A percentile compares a stretch with the other conserved stretches of the same genome.
These are phyloP conservation scores for Beauveria sp. DNA, from an alignment of 2,329 filamentous ascomycete genomes.

Conservation along the genomic window DNA sequence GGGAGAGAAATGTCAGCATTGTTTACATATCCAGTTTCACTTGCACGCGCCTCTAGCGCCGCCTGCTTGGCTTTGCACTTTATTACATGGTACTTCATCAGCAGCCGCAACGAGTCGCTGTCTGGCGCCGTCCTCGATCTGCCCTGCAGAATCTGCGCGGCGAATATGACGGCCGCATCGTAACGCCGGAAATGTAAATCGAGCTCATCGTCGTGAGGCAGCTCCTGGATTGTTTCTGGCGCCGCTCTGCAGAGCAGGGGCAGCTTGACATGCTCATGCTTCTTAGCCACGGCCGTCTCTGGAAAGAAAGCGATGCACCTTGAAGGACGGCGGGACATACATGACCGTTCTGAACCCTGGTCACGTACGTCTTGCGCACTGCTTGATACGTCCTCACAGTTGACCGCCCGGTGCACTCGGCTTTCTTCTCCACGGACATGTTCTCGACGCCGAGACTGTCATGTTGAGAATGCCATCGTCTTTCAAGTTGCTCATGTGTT, in stretches of 20 bases:
- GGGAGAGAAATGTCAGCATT: too few species aligned
- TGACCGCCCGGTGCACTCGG: slow-evolving; percentile 35
- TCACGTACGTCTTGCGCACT: slow-evolving; percentile 36
- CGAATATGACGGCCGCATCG: slow-evolving; percentile 36
- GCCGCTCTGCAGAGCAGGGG: slow-evolving; percentile 25
- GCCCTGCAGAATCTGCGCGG: slow-evolving; percentile 25
- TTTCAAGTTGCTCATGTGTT: background rate
- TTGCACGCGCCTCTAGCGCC: background rate
- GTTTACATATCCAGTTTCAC: background rate
- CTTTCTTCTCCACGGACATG: slow-evolving; percentile 19
- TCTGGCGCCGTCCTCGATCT: slow-evolving; percentile 31
- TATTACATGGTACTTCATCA: slow-evolving; percentile 33
- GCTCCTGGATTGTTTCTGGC: slow-evolving; percentile 42
- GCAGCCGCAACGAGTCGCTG: slow-evolving; percentile 31
- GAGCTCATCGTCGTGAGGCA: slow-evolving; percentile 50
- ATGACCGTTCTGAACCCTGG: slow-evolving; percentile 48
- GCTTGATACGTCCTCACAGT: slow-evolving; percentile 38
- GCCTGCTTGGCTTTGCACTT: slow-evolving; percentile 30
- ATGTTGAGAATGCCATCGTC: slow-evolving; percentile 28
- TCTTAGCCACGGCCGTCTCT: background rate
- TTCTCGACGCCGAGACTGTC: slow-evolving; percentile 25
- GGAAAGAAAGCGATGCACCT: background rate
- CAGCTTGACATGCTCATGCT: slow-evolving; percentile 28
- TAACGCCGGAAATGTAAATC: slow-evolving; percentile 44
- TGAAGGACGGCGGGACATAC: slow-evolving; percentile 24